phyloP scores from a whole-genome alignment of 306 rosid genomes.

The Cicer chorassanicum region DNA sequence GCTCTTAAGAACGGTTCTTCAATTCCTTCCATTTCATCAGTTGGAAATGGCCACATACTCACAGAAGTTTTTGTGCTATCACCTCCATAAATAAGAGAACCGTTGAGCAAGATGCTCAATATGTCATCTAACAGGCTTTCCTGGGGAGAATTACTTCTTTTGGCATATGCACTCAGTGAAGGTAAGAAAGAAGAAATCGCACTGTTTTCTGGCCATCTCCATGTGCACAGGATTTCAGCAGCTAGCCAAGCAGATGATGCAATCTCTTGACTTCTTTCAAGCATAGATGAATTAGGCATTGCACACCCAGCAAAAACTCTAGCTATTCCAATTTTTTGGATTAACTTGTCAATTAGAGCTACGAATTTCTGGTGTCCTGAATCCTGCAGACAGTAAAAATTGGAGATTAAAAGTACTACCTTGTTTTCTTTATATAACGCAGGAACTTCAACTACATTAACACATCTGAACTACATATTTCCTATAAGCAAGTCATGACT shows the following conservation, averaged over 20 bases:
- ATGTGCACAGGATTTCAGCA: slow-evolving; percentile 92
- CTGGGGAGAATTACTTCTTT: slow-evolving; percentile 51
- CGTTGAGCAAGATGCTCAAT: slow-evolving; percentile 69
- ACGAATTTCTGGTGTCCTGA: slow-evolving; percentile 68
- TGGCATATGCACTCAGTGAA: slow-evolving; percentile 63
- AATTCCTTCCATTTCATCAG: slow-evolving; percentile 62
- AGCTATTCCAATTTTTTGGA: slow-evolving; percentile 68
- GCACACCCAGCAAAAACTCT: slow-evolving; percentile 56
- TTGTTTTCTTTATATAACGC: slow-evolving; percentile 22
- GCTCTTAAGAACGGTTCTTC: slow-evolving; percentile 96
- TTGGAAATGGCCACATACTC: slow-evolving; percentile 64
- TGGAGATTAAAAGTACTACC: slow-evolving; percentile 39
- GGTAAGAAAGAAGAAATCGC: slow-evolving; percentile 83
- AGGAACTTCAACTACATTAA: slow-evolving; percentile 30
- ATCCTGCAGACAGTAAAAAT: slow-evolving; percentile 65
- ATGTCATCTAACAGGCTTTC: slow-evolving; percentile 68
- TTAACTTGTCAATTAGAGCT: slow-evolving; percentile 70
- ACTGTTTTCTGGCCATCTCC: slow-evolving; percentile 93
- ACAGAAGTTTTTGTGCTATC: slow-evolving; percentile 57
- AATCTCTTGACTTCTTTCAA: slow-evolving; percentile 56
- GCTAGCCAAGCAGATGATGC: slow-evolving; percentile 79
- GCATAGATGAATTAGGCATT: slow-evolving; percentile 44
- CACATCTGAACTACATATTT: slow-evolving; percentile 18
- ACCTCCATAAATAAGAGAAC: slow-evolving; percentile 78
- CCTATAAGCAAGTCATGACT: slow-evolving; percentile 26